These are phyloP conservation scores for Hirschioporus abietinus DNA, from an alignment of 768 basidiomycete species.

Conservation along the genomic window DNA sequence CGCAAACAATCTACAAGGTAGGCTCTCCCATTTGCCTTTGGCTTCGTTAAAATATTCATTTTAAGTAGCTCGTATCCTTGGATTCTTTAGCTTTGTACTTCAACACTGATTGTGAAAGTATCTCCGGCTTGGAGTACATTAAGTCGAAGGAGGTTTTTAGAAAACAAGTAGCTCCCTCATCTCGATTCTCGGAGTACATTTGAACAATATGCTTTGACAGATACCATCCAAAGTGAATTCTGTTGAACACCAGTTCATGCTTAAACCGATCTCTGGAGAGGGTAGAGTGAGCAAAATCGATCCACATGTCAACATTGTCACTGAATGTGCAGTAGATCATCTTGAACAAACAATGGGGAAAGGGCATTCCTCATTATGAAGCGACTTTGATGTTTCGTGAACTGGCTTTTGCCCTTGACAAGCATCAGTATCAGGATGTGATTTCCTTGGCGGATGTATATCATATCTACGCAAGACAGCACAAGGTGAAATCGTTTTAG, in stretches of 20 bases:
- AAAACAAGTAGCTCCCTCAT: constrained; percentile 48
- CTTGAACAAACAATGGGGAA: constrained; percentile 75
- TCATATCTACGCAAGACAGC: constrained; percentile 86
- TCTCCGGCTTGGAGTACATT: constrained; percentile 59
- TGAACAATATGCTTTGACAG: constrained; percentile 23
- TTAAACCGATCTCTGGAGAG: constrained; percentile 94
- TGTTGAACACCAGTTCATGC: constrained; percentile 81
- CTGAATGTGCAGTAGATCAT: constrained; percentile 45
- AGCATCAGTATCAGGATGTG: constrained; percentile 89
- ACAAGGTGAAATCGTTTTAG: constrained; percentile 46
- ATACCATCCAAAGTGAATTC: constrained; percentile 44
- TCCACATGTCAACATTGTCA: constrained; percentile 2
- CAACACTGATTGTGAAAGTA: constrained; percentile 82
- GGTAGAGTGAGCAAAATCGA: constrained; percentile 57
- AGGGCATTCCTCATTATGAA: constrained; percentile 78
- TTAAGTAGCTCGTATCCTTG: constrained; percentile 68
- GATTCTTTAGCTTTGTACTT: constrained; percentile 90
- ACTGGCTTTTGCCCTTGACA: constrained; percentile 87
- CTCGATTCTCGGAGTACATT: not conserved
- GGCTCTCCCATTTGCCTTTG: constrained; percentile 9
- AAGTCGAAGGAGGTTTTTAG: constrained; percentile 72
- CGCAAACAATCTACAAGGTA: constrained; percentile 87
- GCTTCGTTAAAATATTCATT: constrained; percentile 9
- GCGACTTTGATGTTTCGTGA: constrained; percentile 86
- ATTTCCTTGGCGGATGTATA: constrained; percentile 95